Conservation (phyloP, 306 rosid genomes). For the Rosa rugosa region DNA sequence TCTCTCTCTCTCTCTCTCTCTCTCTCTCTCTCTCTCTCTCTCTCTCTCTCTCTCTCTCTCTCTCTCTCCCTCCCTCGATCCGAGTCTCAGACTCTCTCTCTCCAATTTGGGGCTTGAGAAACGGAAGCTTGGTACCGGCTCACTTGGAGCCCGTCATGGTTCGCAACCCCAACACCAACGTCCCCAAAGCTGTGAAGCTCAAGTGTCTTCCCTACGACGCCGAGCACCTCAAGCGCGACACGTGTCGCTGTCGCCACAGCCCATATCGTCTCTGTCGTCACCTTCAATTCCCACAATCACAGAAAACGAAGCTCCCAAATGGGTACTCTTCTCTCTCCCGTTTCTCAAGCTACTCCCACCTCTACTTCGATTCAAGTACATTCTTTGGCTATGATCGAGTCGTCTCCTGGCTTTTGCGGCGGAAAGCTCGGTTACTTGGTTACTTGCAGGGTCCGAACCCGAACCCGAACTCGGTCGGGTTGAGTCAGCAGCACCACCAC, state of each 20-base stretch:
- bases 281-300: constrained; percentile 60
- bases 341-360: constrained; percentile 12
- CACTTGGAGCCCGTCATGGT: too few species aligned
- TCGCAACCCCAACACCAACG: too few species aligned
- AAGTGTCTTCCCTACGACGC: too few species aligned
- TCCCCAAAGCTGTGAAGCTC: too few species aligned
- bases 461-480: constrained; percentile 35
- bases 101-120: too few species aligned
- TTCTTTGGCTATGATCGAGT: constrained; percentile 67
- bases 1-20: too few species aligned
- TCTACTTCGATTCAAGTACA: constrained; percentile 44
- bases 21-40: too few species aligned
- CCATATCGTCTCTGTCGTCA: constrained; percentile 67
- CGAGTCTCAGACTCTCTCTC: too few species aligned
- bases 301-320: constrained; percentile 57
- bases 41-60: too few species aligned
- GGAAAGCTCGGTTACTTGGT: constrained; percentile 24
- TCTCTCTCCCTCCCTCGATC: too few species aligned
- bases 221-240: too few species aligned
- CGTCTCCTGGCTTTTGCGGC: constrained; percentile 46
- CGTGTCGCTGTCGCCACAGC: constrained; percentile 67
- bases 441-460: constrained; percentile 25
- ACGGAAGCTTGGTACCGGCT: too few species aligned
- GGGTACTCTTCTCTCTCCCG: constrained; percentile 32
- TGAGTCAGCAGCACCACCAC: constrained; percentile 45